Evolutionary conservation across 305 asterid genomes (phyloP), one percentile per base, ranked within the genome.

Genomic region (Fraxinus platypoda): DNA sequence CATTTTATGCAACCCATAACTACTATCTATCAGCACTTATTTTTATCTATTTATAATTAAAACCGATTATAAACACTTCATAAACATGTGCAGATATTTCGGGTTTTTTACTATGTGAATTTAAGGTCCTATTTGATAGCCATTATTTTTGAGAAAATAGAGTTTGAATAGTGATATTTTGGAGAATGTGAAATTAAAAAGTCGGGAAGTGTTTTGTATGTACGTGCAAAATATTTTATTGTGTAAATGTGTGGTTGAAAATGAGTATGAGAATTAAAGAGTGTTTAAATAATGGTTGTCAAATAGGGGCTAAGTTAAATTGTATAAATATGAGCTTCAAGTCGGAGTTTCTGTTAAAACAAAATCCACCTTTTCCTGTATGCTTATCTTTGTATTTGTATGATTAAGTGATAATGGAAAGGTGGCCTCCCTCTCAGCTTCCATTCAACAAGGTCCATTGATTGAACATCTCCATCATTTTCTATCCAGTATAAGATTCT

Each of bases 341-440:
- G 6, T 25, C 4, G 23, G 13, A 7, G 17, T 49, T 80, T 71
- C 49, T 41, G 21, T 64, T 8, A 43, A 31, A 71, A 80, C 70
- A 71, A 80, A 80, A 71, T 57, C 75, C 30, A 52, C 41, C 41
- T 74, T 80, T 81, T 34, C 21, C 28, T 46, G n/a, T 12, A 5
- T 49, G 33, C 38, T 4, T 19, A 26, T 19, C 34, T 76, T 12
- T 76, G 7, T 49, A 15, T 17, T 75, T 75, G 13, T 59, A 31
- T 25, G 9, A 73, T 23, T 21, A 76, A 71, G 26, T 52, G 79
- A 73, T 54, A 41, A 64, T n/a, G 41, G 52, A 28, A 30, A 62
- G 71, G 77, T 81, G 84, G 41, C 6, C 46, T 81, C 81, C 68
- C 38, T 41, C 84, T 38, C 77, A 43, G 77, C 77, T 31, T 64